Conservation (phyloP, 2,329 filamentous ascomycete species). For the Alternaria triticimaculans region DNA sequence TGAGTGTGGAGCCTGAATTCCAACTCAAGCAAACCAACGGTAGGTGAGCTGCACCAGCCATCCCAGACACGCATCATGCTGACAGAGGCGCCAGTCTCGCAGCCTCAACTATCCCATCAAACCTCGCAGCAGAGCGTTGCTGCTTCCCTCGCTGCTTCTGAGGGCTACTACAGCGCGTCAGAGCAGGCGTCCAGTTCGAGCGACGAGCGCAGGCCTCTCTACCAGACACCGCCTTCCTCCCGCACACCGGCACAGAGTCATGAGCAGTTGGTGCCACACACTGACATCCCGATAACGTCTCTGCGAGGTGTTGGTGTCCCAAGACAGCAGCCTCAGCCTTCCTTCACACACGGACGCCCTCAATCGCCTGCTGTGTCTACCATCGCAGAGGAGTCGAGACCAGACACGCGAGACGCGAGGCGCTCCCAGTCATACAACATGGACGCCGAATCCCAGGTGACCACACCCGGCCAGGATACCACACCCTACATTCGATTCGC, state of each 20-base stretch:
- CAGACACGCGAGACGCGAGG: constrained; percentile 33
- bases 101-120: constrained; percentile 49
- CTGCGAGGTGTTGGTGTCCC: constrained; percentile 42
- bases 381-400: constrained; percentile 40
- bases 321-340: constrained; percentile 30
- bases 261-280: constrained; percentile 43
- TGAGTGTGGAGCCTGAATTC: constrained; percentile 47
- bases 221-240: constrained; percentile 46
- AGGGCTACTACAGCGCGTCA: constrained; percentile 59
- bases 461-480: constrained; percentile 76
- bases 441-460: constrained; percentile 44
- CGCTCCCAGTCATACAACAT: constrained; percentile 30
- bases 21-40: constrained; percentile 53
- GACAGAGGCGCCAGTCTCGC: constrained; percentile 42
- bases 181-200: constrained; percentile 47
- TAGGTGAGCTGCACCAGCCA: constrained; percentile 34
- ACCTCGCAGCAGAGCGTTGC: constrained; percentile 56
- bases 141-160: constrained; percentile 56
- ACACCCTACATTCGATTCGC: constrained; percentile 89
- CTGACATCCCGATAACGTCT: constrained; percentile 40
- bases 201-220: constrained; percentile 40
- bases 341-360: constrained; percentile 23
- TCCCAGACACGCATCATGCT: constrained; percentile 17
- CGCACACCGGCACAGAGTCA: constrained; percentile 45
- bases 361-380: constrained; percentile 40